A percentile compares a stretch with the other conserved stretches of the same genome.
Conservation (phyloP, 176 grass and related monocot species). For the Zizania latifolia region DNA sequence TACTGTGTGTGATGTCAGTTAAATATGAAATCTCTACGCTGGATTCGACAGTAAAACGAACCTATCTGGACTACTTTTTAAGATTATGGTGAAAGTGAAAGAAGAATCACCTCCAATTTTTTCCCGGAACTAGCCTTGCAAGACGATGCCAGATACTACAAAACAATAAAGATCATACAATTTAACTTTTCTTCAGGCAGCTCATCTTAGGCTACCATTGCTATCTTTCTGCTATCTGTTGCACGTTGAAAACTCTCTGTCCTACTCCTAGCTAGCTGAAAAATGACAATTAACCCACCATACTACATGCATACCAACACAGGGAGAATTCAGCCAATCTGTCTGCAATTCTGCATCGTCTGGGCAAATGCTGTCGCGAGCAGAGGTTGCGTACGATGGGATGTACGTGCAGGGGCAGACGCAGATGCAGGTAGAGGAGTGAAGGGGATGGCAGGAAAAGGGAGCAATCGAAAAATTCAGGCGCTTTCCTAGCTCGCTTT, state of each 20-base stretch:
- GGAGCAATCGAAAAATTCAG: not conserved
- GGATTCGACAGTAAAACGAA: not conserved
- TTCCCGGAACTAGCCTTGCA: not conserved
- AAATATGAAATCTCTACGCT: too few relatives aligned
- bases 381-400: constrained; percentile 15
- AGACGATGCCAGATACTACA: not conserved
- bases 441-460: not conserved
- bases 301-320: not conserved
- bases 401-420: not conserved
- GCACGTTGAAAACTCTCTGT: constrained; percentile 23
- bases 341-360: not conserved
- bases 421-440: not conserved
- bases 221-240: constrained; percentile 21
- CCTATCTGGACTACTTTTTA: too few relatives aligned
- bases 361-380: not conserved
- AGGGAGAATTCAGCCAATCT: not conserved
- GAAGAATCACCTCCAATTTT: constrained; percentile 18
- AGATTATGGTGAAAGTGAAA: constrained; percentile 2
- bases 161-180: constrained; percentile 6
- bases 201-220: not conserved
- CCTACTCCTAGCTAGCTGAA: not conserved
- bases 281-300: too few relatives aligned
- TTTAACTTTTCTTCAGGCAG: not conserved
- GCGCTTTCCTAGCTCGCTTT: constrained; percentile 2
- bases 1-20: not conserved